Evolutionary conservation across 169 alveolate genomes (phyloP).

Genomic region (Perkinsus olseni): DNA sequence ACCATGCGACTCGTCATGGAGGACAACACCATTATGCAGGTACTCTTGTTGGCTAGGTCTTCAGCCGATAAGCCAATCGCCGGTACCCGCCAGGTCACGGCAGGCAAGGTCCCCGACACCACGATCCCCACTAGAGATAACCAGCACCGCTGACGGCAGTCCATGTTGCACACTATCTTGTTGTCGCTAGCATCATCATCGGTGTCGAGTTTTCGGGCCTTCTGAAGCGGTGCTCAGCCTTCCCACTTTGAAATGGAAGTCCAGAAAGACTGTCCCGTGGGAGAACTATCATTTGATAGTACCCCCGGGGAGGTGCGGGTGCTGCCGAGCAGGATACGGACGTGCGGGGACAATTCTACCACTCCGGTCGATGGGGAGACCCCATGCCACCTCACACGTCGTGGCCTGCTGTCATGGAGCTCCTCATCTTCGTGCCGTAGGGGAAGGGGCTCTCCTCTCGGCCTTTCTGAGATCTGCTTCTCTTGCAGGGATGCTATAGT

Average conservation of each 20-base stretch:
- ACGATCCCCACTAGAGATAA: too few relatives aligned
- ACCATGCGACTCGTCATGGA: neutral
- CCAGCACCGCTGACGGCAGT: too few relatives aligned
- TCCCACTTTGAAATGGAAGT: too few relatives aligned
- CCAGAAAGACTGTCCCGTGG: neutral
- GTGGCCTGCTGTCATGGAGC: neutral
- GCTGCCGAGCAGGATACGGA: neutral
- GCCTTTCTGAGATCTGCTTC: neutral
- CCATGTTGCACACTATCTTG: too few relatives aligned
- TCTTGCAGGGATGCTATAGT: neutral
- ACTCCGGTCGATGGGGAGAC: too few relatives aligned
- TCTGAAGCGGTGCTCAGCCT: too few relatives aligned
- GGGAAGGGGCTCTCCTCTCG: neutral
- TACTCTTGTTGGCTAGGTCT: neutral
- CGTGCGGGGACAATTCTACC: too few relatives aligned
- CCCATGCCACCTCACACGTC: neutral
- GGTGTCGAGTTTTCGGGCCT: too few relatives aligned
- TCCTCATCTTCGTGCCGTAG: neutral
- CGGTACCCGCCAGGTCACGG: too few relatives aligned
- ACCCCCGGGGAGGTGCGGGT: neutral
- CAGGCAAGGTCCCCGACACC: too few relatives aligned
- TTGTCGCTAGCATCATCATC: too few relatives aligned
- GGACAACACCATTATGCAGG: neutral
- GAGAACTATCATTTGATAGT: neutral
- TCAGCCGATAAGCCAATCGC: too few relatives aligned